Conservation (phyloP, 2,329 filamentous ascomycete genomes). For the Stagonosporopsis chrysanthemi region DNA sequence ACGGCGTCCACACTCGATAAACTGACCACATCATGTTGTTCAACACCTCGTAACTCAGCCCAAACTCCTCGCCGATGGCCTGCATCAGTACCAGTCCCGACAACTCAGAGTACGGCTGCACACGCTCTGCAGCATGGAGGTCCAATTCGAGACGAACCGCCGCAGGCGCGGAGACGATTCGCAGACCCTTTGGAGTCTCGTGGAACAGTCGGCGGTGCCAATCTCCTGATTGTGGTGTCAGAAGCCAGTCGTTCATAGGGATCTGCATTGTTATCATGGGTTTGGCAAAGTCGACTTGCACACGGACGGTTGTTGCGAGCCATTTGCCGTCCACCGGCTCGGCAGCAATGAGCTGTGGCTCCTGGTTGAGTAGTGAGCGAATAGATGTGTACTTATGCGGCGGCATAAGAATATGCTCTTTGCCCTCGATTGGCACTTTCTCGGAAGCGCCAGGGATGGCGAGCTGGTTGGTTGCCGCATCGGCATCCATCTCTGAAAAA, state of each 20-base stretch:
- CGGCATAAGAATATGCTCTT: neutral
- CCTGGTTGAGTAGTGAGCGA: slow-evolving; percentile 6
- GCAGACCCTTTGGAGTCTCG: neutral
- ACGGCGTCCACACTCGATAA: slow-evolving; percentile 4
- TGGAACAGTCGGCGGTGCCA: neutral
- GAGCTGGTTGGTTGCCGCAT: slow-evolving; percentile 1
- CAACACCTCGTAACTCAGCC: neutral
- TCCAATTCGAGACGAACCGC: neutral
- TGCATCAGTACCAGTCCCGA: neutral
- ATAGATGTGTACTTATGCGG: slow-evolving; percentile 3
- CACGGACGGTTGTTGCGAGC: slow-evolving; percentile 9
- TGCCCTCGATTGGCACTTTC: neutral
- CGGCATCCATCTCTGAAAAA: slow-evolving; percentile 5
- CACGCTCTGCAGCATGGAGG: neutral
- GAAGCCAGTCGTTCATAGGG: slow-evolving; percentile 8
- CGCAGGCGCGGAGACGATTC: neutral
- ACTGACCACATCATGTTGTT: slow-evolving; percentile 4
- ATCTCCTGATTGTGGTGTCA: neutral
- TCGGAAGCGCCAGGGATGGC: slow-evolving; percentile 7
- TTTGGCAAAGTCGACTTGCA: slow-evolving; percentile 9
- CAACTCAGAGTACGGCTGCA: neutral
- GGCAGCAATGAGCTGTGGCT: slow-evolving; percentile 1
- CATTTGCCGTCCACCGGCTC: neutral
- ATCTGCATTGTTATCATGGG: slow-evolving; percentile 8
- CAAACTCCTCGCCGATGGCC: neutral